phyloP scores from a whole-genome alignment of 2,329 filamentous ascomycete species.

The Apiospora marii region DNA sequence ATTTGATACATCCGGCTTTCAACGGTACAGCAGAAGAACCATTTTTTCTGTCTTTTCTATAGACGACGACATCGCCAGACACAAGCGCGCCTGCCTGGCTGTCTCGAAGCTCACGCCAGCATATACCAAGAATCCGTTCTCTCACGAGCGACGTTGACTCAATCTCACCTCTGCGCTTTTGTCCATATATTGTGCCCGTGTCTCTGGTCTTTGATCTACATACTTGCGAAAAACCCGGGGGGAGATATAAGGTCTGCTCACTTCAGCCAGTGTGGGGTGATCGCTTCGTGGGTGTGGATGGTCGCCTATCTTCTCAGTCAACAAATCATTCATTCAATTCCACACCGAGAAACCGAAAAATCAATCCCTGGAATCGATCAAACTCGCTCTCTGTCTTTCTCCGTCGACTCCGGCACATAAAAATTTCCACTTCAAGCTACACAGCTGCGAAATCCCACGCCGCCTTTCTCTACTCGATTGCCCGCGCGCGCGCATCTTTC shows the following conservation, averaged over 20 bases:
- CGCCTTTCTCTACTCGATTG: neutral
- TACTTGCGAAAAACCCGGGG: neutral
- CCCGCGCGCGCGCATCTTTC: neutral
- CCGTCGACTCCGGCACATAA: neutral
- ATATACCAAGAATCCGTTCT: neutral
- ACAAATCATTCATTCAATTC: neutral
- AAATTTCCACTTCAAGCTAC: neutral
- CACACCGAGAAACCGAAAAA: slow-evolving; percentile 14
- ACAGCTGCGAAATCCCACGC: neutral
- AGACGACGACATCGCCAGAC: slow-evolving; percentile 11
- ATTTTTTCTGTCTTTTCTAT: slow-evolving; percentile 2
- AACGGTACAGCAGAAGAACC: neutral
- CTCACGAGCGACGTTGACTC: neutral
- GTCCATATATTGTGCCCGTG: slow-evolving; percentile 16
- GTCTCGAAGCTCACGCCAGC: slow-evolving; percentile 13
- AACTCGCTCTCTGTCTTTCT: neutral
- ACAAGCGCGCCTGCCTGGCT: neutral
- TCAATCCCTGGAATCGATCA: neutral
- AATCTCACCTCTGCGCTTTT: neutral
- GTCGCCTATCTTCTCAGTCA: slow-evolving; percentile 15
- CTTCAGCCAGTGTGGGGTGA: slow-evolving; percentile 20
- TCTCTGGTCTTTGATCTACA: slow-evolving; percentile 18
- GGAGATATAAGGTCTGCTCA: slow-evolving; percentile 15
- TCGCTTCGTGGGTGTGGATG: slow-evolving; percentile 7
- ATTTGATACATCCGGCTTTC: slow-evolving; percentile 9